Base-by-base conservation (phyloP, 129 eudicot genomes). In the Flaveria robusta region DNA sequence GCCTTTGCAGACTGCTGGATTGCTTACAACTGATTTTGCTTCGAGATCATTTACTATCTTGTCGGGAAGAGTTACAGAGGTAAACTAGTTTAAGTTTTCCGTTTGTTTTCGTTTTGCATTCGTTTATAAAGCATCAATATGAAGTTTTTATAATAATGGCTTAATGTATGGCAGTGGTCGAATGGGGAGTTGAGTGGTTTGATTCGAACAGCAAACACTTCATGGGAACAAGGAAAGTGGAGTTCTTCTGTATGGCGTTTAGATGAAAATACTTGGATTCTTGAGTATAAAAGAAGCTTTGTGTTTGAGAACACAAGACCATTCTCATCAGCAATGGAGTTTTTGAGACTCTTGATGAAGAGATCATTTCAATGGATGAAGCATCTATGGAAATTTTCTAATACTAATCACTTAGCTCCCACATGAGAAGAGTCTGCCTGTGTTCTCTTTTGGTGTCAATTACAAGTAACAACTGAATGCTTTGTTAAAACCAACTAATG, bases 181-280 rank as follows among this genome's bases (percentile, higher is more conserved):
- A 83, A 79, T 78, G 90, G 92, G 20, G 82, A 77, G 65, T 37
- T 79, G 8, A 49, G 66, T 16, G 39, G 52, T 66, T 23, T n/a
- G 47, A 82, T 84, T 52, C 78, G 87, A 62, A 76, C 55, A 47
- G 77, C 86, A 4, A 91, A 84, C 50, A 47, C 85, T 51, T 83
- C 97, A 68, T 93, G 97, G 98, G 70, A 76, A 15, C 91, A 77
- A 59, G 80, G 67, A 66, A 88, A 87, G 81, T 88, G 96, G 98
- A 83, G 91, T 52, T 71, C 87, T 8, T 93, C 91, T 0, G 79
- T 77, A 11, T 86, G 88, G 81, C 93, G 83, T 12, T 83, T 93
- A 12, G 96, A 91, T 71, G 85, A 86, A 56, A 83, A 91, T 37
- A 87, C 98, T n/a, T 93, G 98, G 98, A 85, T 93, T n/a, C 82